Evolutionary conservation across 2,329 filamentous ascomycete species (phyloP).

Genomic region (Aspergillus chevalieri): DNA sequence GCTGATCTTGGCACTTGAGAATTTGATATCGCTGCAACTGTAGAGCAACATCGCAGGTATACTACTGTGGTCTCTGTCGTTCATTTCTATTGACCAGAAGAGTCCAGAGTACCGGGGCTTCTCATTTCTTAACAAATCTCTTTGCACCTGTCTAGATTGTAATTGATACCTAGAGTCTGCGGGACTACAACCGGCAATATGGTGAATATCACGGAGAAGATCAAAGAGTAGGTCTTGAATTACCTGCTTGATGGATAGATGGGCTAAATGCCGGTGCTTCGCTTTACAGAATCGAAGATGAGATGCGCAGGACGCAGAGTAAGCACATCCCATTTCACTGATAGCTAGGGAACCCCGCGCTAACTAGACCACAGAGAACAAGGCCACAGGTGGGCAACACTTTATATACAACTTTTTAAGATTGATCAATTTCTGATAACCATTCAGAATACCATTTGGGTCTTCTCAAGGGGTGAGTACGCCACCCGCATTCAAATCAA

Average conservation of each 20-base stretch:
- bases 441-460: slow-evolving; percentile 89
- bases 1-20: slow-evolving; percentile 5
- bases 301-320: slow-evolving; percentile 99
- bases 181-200: slow-evolving; percentile 49
- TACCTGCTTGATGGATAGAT: background rate
- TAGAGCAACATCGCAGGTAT: background rate
- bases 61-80: background rate
- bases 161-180: slow-evolving; percentile 12
- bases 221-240: slow-evolving; percentile 73
- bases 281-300: slow-evolving; percentile 81
- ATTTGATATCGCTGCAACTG: slow-evolving; percentile 9
- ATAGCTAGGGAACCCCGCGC: slow-evolving; percentile 18
- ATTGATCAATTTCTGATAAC: slow-evolving; percentile 6
- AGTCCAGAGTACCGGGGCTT: background rate
- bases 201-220: slow-evolving; percentile 99
- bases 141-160: background rate
- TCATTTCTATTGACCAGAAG: background rate
- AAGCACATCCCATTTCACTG: slow-evolving; percentile 34
- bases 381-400: slow-evolving; percentile 76
- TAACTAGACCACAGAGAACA: slow-evolving; percentile 67
- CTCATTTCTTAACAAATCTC: background rate
- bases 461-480: slow-evolving; percentile 55
- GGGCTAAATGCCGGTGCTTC: background rate
- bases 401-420: background rate
- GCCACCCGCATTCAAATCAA: no score